These are phyloP conservation scores for Chalaropsis ovoidea DNA, from an alignment of 2,329 filamentous ascomycete genomes.

Conservation along the genomic window DNA sequence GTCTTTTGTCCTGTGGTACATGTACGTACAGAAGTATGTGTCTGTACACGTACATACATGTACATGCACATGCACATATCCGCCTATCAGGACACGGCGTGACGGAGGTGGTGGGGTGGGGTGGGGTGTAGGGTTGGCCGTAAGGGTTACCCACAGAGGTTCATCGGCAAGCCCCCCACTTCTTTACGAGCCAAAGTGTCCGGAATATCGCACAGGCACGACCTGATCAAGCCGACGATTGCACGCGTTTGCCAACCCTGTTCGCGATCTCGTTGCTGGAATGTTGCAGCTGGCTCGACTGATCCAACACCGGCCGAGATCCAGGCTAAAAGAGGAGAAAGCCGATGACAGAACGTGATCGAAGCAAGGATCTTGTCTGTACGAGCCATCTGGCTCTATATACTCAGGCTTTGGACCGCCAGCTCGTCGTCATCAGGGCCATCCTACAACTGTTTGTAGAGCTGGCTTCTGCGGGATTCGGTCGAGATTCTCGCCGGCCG, in stretches of 20 bases:
- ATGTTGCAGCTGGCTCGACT: not conserved
- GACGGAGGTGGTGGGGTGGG: no score
- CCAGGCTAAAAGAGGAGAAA: not conserved
- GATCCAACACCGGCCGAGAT: not conserved
- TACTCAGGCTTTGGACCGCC: no score
- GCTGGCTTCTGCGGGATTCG: not conserved
- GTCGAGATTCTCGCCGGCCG: not conserved
- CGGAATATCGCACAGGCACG: conserved; percentile 9
- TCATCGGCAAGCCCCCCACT: not conserved
- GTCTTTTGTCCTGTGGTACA: not conserved
- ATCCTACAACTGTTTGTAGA: no score
- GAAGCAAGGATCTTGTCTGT: not conserved
- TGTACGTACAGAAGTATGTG: not conserved
- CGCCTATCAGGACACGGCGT: no score
- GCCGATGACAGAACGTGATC: not conserved
- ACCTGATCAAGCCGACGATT: not conserved
- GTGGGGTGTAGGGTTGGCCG: not conserved
- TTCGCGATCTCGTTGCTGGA: not conserved
- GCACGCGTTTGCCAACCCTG: not conserved
- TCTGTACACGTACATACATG: not conserved
- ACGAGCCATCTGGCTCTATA: not conserved
- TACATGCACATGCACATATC: no score
- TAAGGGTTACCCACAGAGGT: not conserved
- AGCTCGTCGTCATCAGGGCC: no score
- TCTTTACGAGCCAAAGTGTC: not conserved